Percentiles rank a stretch among this genome's conserved stretches.
Evolutionary conservation across 2,329 filamentous ascomycete genomes (phyloP).

Genomic region (Lecanicillium sp.): DNA sequence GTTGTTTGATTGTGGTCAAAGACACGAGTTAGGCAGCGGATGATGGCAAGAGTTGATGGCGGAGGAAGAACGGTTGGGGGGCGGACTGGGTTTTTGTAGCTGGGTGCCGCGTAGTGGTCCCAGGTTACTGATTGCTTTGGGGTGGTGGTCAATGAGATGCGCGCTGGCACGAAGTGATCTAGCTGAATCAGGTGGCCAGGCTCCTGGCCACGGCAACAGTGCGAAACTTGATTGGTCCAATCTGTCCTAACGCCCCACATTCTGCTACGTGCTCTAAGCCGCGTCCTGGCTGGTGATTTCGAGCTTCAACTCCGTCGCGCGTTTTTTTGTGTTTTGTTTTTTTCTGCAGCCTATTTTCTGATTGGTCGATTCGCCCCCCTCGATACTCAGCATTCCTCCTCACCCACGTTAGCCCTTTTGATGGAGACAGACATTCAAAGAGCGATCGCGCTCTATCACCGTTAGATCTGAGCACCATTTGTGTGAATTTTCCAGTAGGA

Average conservation of each 20-base stretch:
- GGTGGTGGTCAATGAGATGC: constrained; percentile 9
- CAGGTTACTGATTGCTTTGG: constrained; percentile 51
- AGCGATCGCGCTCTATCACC: constrained; percentile 12
- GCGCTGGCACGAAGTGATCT: constrained; percentile 11
- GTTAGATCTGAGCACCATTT: constrained; percentile 12
- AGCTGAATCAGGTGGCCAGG: constrained; percentile 12
- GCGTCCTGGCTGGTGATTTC: constrained; percentile 10
- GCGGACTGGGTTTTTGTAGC: constrained; percentile 54
- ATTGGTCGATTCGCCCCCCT: constrained; percentile 9
- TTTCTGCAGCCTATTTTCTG: constrained; percentile 13
- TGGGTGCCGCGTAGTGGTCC: constrained; percentile 45
- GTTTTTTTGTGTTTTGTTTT: constrained; percentile 14
- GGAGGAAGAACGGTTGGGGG: constrained; percentile 44
- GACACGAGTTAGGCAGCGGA: constrained; percentile 28
- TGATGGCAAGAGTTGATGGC: constrained; percentile 40
- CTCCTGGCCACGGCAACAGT: not conserved
- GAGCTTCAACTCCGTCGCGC: constrained; percentile 8
- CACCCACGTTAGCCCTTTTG: constrained; percentile 4
- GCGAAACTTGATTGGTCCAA: constrained; percentile 10
- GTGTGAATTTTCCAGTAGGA: not conserved
- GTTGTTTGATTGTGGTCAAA: constrained; percentile 15
- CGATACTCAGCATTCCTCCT: constrained; percentile 2
- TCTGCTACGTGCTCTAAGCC: not conserved
- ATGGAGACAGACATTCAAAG: constrained; percentile 9
- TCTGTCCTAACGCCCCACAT: not conserved